These are phyloP conservation scores for Camelina neglecta DNA, from an alignment of 345 rosid species.

Conservation along the genomic window DNA sequence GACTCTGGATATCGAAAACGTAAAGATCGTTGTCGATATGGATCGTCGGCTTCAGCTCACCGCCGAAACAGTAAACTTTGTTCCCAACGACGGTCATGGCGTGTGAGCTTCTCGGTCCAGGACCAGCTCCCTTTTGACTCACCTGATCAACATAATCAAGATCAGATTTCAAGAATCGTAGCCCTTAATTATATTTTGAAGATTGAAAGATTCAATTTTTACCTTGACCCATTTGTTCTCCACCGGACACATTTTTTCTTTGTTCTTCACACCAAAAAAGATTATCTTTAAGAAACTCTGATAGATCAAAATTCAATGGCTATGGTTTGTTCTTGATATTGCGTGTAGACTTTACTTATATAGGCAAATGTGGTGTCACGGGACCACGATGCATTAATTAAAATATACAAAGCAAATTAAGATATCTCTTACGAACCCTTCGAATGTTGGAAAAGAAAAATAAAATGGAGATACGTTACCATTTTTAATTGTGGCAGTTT, in stretches of 20 bases:
- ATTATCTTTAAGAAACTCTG: not conserved
- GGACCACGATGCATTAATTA: slow-evolving; percentile 8
- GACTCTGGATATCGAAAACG: slow-evolving; percentile 42
- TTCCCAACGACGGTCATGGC: slow-evolving; percentile 40
- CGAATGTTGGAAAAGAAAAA: not conserved
- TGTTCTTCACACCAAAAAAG: not conserved
- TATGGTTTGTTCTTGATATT: not conserved
- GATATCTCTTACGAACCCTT: slow-evolving; percentile 9
- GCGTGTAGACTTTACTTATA: slow-evolving; percentile 6
- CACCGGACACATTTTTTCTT: slow-evolving; percentile 30
- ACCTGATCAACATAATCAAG: slow-evolving; percentile 10
- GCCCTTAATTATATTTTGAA: too few relatives aligned
- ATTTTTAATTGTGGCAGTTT: not conserved
- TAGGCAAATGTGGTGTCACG: slow-evolving; percentile 3
- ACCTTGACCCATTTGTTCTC: slow-evolving; percentile 41
- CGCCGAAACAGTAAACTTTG: slow-evolving; percentile 46
- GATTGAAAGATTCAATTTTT: not conserved
- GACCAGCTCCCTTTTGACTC: slow-evolving; percentile 38
- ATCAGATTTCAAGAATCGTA: not conserved
- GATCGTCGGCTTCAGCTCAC: slow-evolving; percentile 46
- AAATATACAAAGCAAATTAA: not conserved
- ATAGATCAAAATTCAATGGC: not conserved
- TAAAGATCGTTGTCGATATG: slow-evolving; percentile 42
- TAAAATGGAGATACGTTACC: slow-evolving; percentile 29
- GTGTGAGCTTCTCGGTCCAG: slow-evolving; percentile 48